A percentile compares a stretch with the other conserved stretches of the same genome.
phyloP scores from a whole-genome alignment of 2,329 filamentous ascomycete species.

The Tympanopsis confertula region DNA sequence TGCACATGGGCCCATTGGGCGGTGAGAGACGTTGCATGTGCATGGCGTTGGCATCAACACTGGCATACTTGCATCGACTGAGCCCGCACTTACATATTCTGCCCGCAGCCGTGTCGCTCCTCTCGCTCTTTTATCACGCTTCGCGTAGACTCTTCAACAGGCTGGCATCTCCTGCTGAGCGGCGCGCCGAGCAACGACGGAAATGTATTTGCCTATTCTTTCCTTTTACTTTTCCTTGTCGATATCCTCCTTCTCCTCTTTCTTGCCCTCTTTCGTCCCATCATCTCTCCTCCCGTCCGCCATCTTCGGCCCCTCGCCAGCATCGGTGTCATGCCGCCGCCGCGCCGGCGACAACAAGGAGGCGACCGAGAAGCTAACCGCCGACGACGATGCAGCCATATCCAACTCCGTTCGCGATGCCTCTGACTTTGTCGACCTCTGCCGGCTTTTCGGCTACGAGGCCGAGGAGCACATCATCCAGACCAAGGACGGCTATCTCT shows the following conservation, averaged over 20 bases:
- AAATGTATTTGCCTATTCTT: background rate
- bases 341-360: background rate
- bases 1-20: background rate
- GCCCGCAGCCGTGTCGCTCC: background rate
- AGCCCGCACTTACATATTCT: too few relatives aligned
- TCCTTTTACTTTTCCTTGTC: background rate
- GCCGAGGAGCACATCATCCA: constrained; percentile 94
- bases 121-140: background rate
- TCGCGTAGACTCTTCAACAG: background rate
- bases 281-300: background rate
- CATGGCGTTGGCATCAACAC: too few relatives aligned
- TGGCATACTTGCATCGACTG: too few relatives aligned
- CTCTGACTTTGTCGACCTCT: constrained; percentile 88
- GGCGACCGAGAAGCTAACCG: constrained; percentile 28
- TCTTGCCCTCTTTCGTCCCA: background rate
- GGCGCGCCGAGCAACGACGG: background rate
- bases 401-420: constrained; percentile 74
- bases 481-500: constrained; percentile 83
- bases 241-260: too few relatives aligned
- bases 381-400: constrained; percentile 45
- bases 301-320: background rate
- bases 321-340: background rate
- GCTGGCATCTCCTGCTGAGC: background rate
- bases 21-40: background rate
- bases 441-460: constrained; percentile 78